Evolutionary conservation across 768 basidiomycete genomes (phyloP), one percentile per base, ranked within the genome.

Genomic region (Albatrellus ellisii): DNA sequence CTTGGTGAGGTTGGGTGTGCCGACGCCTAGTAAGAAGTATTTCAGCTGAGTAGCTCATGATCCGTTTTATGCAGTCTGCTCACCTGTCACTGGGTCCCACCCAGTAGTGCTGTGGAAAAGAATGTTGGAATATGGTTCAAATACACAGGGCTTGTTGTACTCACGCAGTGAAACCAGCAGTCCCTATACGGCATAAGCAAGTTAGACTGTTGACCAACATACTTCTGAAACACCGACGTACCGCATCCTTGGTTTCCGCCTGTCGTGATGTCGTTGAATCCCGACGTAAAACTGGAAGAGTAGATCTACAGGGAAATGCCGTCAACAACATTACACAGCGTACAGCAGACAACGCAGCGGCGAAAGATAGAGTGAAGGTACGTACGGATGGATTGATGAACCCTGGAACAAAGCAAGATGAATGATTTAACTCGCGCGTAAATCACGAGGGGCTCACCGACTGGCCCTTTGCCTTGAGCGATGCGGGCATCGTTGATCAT

Each of bases 321-420:
- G 6, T 36, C 18, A 36, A 22, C 20, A 20, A 3, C 14, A 11
- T 22, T 9, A 26, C 9, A 3, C 1, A 8, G 6, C 1, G 28
- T 15, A 41, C 15, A 32, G 15, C 14, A 11, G 20, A 35, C 33
- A 29, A n/a, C n/a, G n/a, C n/a, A n/a, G n/a, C n/a, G n/a, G n/a
- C n/a, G n/a, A n/a, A n/a, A n/a, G n/a, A n/a, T n/a, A n/a, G n/a
- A n/a, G n/a, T 9, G 18, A 27, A 4, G 17, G 4, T 2, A 59
- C 67, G 14, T 56, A 76, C 79, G 25, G 77, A 76, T 26, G 80
- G 80, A 52, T 84, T 84, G 46, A 83, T 70, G 52, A 59, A 61
- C 7, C 60, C 37, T 40, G 12, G 6, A 17, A 27, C 25, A 14
- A 9, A 36, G 15, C 41, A 29, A 22, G 15, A 27, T 31, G 15